Conservation (phyloP, 768 basidiomycete species). For the Postia placenta region DNA sequence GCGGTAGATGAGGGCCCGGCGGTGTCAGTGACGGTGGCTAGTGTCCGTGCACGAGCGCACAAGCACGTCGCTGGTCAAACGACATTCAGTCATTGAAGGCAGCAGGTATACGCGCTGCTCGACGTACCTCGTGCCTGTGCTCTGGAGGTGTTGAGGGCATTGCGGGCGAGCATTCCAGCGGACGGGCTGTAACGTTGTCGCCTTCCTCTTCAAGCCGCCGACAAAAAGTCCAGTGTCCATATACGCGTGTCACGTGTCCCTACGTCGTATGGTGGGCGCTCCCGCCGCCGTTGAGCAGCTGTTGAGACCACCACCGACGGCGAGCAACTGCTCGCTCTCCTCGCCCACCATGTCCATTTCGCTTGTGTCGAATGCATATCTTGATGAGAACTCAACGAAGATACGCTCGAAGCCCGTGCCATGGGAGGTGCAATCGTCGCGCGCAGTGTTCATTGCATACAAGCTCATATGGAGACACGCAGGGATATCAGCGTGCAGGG, state of each 20-base stretch:
- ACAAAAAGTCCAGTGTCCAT: background rate
- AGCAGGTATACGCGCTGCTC: background rate
- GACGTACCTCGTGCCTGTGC: constrained; percentile 12
- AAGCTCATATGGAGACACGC: constrained; percentile 11
- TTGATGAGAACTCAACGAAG: constrained; percentile 84
- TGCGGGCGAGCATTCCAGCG: constrained; percentile 15
- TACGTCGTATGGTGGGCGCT: background rate
- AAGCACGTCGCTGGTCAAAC: constrained; percentile 9
- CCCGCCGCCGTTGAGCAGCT: background rate
- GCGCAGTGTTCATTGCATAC: background rate
- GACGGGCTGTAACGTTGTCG: background rate
- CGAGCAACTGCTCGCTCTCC: background rate
- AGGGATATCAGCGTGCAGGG: constrained; percentile 95
- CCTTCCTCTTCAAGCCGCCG: background rate
- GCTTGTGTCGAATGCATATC: constrained; percentile 74
- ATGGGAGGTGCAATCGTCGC: constrained; percentile 71
- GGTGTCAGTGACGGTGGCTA: constrained; percentile 19
- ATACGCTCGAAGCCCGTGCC: constrained; percentile 88
- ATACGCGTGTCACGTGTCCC: background rate
- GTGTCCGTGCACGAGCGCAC: constrained; percentile 16
- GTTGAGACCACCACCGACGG: background rate
- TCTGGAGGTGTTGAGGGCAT: constrained; percentile 13
- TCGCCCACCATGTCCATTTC: constrained; percentile 56
- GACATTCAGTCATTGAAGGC: background rate
- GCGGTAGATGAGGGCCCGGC: constrained; percentile 10